Conservation (phyloP, 208 protist species). For the Crithidia acanthocephali region DNA sequence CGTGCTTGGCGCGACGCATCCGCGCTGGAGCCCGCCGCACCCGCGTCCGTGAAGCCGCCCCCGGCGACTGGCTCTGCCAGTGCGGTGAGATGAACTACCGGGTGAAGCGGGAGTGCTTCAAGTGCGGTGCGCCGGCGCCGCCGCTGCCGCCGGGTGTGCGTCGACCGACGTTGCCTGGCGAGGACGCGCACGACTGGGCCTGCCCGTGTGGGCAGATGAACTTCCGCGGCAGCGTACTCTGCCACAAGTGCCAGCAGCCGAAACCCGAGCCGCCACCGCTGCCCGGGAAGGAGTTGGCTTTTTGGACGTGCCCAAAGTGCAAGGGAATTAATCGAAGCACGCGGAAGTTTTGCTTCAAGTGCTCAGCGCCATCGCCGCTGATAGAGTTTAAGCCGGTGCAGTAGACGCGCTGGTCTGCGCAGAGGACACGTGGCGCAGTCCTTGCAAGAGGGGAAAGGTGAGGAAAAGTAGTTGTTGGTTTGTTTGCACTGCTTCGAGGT, state of each 20-base stretch:
- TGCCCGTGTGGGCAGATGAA: conserved; percentile 94
- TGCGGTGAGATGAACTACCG: conserved; percentile 89
- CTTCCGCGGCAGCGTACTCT: conserved; percentile 84
- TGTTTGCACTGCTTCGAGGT: background rate
- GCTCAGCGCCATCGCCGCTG: conserved; percentile 68
- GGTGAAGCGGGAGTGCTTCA: conserved; percentile 91
- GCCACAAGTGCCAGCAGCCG: conserved; percentile 85
- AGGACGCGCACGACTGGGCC: conserved; percentile 91
- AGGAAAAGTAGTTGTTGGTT: background rate
- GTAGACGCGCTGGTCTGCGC: background rate
- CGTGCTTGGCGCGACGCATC: conserved; percentile 56
- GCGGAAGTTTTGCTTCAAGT: conserved; percentile 89
- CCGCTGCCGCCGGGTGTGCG: conserved; percentile 87
- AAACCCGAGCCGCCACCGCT: conserved; percentile 82
- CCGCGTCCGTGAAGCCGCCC: conserved; percentile 68
- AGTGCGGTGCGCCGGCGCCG: conserved; percentile 87
- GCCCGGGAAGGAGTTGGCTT: conserved; percentile 75
- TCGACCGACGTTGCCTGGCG: conserved; percentile 81
- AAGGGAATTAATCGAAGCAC: conserved; percentile 80
- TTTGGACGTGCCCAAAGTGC: conserved; percentile 89
- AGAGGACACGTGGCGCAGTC: background rate
- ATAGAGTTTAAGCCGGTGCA: conserved; percentile 67
- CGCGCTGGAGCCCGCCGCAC: conserved; percentile 32
- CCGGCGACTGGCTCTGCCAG: conserved; percentile 89
- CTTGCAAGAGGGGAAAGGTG: background rate